Percentiles rank a stretch among this genome's conserved stretches.
phyloP scores from a whole-genome alignment of 1,284 basidiomycete species.

The Schizophyllum commune region DNA sequence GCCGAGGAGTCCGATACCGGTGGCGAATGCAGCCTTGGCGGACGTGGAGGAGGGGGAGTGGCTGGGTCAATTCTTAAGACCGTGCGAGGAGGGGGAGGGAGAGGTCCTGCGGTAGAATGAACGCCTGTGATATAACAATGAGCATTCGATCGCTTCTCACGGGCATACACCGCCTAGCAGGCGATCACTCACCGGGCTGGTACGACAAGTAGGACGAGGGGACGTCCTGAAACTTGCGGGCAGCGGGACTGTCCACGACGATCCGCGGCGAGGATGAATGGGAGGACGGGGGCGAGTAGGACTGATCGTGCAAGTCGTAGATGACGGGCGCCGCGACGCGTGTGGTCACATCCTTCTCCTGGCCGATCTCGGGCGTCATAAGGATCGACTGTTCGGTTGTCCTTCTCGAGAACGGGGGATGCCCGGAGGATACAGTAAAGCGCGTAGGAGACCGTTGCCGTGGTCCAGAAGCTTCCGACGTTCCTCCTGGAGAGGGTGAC shows the following conservation, averaged over 20 bases:
- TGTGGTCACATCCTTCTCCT: constrained; percentile 45
- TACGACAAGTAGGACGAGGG: constrained; percentile 45
- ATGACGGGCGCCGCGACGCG: constrained; percentile 55
- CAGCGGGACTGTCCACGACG: constrained; percentile 18
- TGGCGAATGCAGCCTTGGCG: constrained; percentile 54
- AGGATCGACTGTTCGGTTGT: constrained; percentile 16
- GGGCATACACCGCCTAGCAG: not conserved
- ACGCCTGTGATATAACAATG: constrained; percentile 30
- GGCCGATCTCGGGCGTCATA: constrained; percentile 49
- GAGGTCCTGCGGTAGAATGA: constrained; percentile 63
- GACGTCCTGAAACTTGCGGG: constrained; percentile 12
- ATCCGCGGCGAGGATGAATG: constrained; percentile 20
- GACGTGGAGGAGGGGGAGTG: constrained; percentile 52
- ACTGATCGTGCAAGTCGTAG: constrained; percentile 31
- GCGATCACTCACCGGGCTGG: constrained; percentile 36
- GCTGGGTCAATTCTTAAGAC: constrained; percentile 37
- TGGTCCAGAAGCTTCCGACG: constrained; percentile 16
- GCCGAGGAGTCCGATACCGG: constrained; percentile 26
- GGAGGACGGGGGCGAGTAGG: constrained; percentile 17
- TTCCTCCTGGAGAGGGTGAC: constrained; percentile 20
- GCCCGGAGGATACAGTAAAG: not conserved
- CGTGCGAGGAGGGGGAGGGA: constrained; percentile 58
- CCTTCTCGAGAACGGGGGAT: not conserved
- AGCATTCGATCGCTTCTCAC: constrained; percentile 5
- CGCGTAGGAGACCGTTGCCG: not conserved